A percentile compares a stretch with the other conserved stretches of the same genome.
Evolutionary conservation across 306 rosid genomes (phyloP).

Genomic region (Dalbergia cultrata): DNA sequence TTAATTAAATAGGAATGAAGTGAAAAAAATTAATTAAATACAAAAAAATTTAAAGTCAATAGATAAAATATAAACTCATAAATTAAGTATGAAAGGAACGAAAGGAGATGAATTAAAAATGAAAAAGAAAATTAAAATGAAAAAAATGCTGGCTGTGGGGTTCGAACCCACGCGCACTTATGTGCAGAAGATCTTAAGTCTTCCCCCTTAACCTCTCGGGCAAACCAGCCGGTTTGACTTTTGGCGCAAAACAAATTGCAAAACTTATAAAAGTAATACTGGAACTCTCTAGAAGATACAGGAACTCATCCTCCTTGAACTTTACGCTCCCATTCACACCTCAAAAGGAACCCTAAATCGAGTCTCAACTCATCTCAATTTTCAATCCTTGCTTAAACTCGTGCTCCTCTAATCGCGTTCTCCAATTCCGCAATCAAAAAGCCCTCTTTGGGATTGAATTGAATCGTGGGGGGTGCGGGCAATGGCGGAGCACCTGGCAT

Average conservation of each 20-base stretch:
- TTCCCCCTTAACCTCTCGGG: constrained; percentile 83
- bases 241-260: not conserved
- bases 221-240: constrained; percentile 53
- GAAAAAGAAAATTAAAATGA: not conserved
- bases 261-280: not conserved
- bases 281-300: constrained; percentile 27
- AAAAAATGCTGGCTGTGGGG: constrained; percentile 73
- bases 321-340: not conserved
- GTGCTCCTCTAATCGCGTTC: no score
- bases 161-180: constrained; percentile 83
- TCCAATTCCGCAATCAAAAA: no score
- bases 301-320: not conserved
- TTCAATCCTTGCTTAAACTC: no score
- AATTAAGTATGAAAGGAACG: no score
- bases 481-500: constrained; percentile 50
- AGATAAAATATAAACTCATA: no score
- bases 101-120: no score
- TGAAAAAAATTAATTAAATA: no score
- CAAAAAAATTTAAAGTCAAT: no score
- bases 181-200: constrained; percentile 78
- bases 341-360: not conserved
- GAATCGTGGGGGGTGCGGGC: no score
- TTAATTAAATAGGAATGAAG: no score
- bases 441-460: no score
- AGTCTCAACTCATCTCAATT: no score